phyloP scores from a whole-genome alignment of 352 stramenopile genomes.

The Phytophthora macrochlamydospora region DNA sequence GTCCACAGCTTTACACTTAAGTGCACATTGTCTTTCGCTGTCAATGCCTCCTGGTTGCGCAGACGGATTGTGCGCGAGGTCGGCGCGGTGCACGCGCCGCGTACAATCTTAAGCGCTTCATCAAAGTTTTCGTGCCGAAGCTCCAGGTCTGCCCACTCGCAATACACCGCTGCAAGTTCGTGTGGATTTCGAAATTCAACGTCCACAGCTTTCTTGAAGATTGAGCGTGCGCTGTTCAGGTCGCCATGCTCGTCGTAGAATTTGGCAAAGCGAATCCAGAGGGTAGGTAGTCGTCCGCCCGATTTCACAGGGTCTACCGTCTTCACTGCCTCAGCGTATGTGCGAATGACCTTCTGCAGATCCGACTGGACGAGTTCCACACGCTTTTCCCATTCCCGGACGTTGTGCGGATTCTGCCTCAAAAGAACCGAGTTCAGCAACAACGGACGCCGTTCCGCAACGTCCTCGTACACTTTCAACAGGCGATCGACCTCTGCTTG shows the following conservation, averaged over 20 bases:
- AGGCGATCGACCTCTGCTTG: constrained; percentile 78
- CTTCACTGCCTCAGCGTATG: constrained; percentile 92
- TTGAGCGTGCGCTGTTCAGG: constrained; percentile 90
- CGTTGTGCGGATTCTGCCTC: constrained; percentile 98
- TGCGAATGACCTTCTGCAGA: constrained; percentile 72
- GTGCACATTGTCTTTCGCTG: constrained; percentile 83
- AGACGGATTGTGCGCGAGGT: constrained; percentile 48
- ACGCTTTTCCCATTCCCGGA: constrained; percentile 98
- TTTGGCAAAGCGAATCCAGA: constrained; percentile 95
- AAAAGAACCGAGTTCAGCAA: constrained; percentile 96
- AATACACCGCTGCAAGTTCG: constrained; percentile 95
- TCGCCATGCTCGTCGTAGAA: constrained; percentile 95
- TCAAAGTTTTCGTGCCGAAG: constrained; percentile 96
- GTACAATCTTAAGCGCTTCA: constrained; percentile 90
- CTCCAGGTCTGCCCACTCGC: constrained; percentile 96
- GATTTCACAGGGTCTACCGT: constrained; percentile 88
- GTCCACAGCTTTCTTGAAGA: constrained; percentile 91
- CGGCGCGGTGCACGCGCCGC: constrained; percentile 77
- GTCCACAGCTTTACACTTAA: constrained; percentile 95
- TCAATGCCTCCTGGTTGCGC: constrained; percentile 59
- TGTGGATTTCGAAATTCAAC: constrained; percentile 84
- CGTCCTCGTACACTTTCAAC: constrained; percentile 90
- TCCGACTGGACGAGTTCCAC: constrained; percentile 83
- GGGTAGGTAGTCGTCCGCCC: constrained; percentile 84
- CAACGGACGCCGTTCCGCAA: constrained; percentile 95